A percentile compares a stretch with the other conserved stretches of the same genome.
phyloP scores from a whole-genome alignment of 2,329 filamentous ascomycete species.

The Tolypocladium capitatum region DNA sequence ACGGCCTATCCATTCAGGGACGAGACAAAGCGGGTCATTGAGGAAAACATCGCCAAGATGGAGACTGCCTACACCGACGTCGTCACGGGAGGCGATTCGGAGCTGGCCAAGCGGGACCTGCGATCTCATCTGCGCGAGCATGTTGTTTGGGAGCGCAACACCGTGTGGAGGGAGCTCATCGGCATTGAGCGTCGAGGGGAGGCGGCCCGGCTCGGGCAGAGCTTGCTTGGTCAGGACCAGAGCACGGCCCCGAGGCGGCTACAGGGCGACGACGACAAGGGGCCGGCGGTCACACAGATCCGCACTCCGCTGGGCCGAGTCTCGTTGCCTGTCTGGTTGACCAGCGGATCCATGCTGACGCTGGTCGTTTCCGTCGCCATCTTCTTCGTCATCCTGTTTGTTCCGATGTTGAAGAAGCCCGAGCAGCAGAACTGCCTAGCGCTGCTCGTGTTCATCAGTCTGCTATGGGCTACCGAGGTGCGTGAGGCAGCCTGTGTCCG shows the following conservation, averaged over 20 bases:
- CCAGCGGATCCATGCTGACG: slow-evolving; percentile 69
- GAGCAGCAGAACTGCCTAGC: slow-evolving; percentile 96
- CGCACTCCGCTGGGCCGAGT: slow-evolving; percentile 69
- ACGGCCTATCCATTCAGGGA: slow-evolving; percentile 70
- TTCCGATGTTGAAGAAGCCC: slow-evolving; percentile 71
- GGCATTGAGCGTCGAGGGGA: slow-evolving; percentile 92
- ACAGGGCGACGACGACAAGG: slow-evolving; percentile 70
- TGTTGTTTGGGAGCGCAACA: slow-evolving; percentile 97
- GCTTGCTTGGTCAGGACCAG: slow-evolving; percentile 63
- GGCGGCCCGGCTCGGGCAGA: slow-evolving; percentile 79
- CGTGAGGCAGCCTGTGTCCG: slow-evolving; percentile 9
- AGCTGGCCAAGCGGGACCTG: slow-evolving; percentile 69
- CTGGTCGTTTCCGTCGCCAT: slow-evolving; percentile 57
- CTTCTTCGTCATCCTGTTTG: slow-evolving; percentile 59
- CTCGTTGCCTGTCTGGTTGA: slow-evolving; percentile 65
- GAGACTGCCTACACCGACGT: slow-evolving; percentile 71
- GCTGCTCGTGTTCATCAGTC: slow-evolving; percentile 82
- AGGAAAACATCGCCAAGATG: slow-evolving; percentile 59
- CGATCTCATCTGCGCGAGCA: slow-evolving; percentile 87
- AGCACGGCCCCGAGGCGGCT: slow-evolving; percentile 55
- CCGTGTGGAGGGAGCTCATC: slow-evolving; percentile 98
- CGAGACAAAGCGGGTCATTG: slow-evolving; percentile 55
- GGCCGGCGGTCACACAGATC: slow-evolving; percentile 51
- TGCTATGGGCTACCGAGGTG: slow-evolving; percentile 94
- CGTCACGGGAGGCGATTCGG: slow-evolving; percentile 68